These are phyloP conservation scores for Groenewaldozyma sp. DNA, from an alignment of 1,139 yeast species.

Conservation along the genomic window DNA sequence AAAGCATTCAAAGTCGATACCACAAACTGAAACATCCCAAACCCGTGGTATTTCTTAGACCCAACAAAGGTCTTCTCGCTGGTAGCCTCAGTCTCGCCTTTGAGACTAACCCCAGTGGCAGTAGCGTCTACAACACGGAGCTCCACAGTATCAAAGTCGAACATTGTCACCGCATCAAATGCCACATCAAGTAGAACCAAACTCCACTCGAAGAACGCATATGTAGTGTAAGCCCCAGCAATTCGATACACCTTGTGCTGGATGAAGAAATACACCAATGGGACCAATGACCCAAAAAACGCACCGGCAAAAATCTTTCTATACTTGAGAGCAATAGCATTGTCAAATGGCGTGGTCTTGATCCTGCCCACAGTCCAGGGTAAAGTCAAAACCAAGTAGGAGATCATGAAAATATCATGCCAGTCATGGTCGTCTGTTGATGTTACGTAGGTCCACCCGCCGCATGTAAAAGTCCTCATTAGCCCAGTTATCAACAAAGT, in stretches of 20 bases:
- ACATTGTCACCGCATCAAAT: constrained; percentile 71
- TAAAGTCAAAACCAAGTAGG: constrained; percentile 75
- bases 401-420: constrained; percentile 92
- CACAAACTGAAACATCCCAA: constrained; percentile 21
- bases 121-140: constrained; percentile 35
- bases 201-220: constrained; percentile 93
- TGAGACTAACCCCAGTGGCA: constrained; percentile 18
- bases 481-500: constrained; percentile 50
- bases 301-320: constrained; percentile 47
- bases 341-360: constrained; percentile 41
- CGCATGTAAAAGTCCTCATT: constrained; percentile 83
- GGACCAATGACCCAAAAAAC: constrained; percentile 66
- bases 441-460: constrained; percentile 97
- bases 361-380: constrained; percentile 81
- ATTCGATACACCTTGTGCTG: constrained; percentile 83
- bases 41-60: constrained; percentile 21
- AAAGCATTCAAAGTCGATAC: constrained; percentile 32
- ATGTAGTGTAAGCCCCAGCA: constrained; percentile 91
- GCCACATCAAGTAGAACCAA: constrained; percentile 72
- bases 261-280: constrained; percentile 80
- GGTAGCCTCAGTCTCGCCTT: not conserved
- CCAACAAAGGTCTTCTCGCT: constrained; percentile 6
- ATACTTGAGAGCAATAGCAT: constrained; percentile 40
- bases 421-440: constrained; percentile 95
- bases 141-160: constrained; percentile 56